Base-by-base conservation (phyloP, 1,139 yeast genomes). In the Kodamaea anthophila region DNA sequence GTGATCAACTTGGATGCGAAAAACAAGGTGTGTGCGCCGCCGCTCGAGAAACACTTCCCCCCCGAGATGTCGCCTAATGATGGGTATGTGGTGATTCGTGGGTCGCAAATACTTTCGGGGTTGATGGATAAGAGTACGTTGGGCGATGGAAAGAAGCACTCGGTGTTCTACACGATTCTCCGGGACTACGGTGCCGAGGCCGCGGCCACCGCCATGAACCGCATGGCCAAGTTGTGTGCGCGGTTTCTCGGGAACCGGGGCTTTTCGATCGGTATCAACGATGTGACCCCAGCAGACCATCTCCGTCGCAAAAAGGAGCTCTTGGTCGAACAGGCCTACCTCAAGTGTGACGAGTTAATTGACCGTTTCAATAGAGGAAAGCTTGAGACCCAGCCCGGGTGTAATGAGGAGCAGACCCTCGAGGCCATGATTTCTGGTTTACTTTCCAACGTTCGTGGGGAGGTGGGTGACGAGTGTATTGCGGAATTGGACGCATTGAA, bases 171-270 rank as follows among this genome's bases (percentile, higher is more conserved):
- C 53, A 86, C 96, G 0, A 91, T 93, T 39, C 60, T 93, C 36
- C 70, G 98, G 58, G 98, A 93, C 53, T 88, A 81, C 55, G 98
- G 99, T 7, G 85, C 98, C 2, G 80, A 79, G 40, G 96, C 84
- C 46, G 98, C 98, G 2, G 96, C 96, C 2, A 65, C 62, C 21
- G 96, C 98, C 9, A 93, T 93, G 98, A 91, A 93, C 55, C 70
- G 98, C 53, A 88, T 93, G 97, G 96, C 99, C 14, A 93, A 93
- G 55, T 62, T 93, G 47, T 88, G 98, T 67, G 97, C 98, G 1
- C 69, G 99, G 47, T 93, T 63, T 54, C 66, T 93, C 49, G 98
- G 98, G 39, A 85, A 88, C 49, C 70, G 96, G 36, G 99, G 99
- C 0, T 93, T 93, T 48, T 86, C 96, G 1, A 93, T 93, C 52